A percentile compares a stretch with the other conserved stretches of the same genome.
Conservation (phyloP, 441 rosid species). For the Euphorbia schlechtendalii region DNA sequence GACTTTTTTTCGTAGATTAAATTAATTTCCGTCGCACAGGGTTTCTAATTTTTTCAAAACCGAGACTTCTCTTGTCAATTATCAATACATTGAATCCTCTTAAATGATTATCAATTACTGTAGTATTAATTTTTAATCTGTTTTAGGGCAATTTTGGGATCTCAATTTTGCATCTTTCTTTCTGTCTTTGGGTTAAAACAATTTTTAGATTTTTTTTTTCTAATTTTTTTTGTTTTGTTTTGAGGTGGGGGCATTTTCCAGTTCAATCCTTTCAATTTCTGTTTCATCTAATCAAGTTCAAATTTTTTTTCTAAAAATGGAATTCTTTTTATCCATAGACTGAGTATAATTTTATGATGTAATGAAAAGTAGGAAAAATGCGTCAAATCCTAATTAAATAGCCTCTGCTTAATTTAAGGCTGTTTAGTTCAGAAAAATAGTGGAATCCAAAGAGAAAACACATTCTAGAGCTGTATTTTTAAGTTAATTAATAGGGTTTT, state of each 20-base stretch:
- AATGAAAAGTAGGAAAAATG: not conserved
- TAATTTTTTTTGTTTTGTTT: not conserved
- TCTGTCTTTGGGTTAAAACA: no score
- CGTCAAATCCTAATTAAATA: not conserved
- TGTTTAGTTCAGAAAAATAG: not conserved
- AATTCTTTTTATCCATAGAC: not conserved
- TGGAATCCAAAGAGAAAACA: not conserved
- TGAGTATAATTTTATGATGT: not conserved
- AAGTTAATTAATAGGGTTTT: not conserved
- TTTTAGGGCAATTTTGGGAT: no score
- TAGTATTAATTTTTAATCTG: no score
- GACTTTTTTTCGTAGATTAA: no score
- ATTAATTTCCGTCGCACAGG: no score
- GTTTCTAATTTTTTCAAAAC: no score
- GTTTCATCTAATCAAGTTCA: not conserved
- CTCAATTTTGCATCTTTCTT: no score
- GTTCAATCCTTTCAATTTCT: not conserved
- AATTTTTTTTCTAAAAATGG: not conserved
- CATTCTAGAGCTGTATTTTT: not conserved
- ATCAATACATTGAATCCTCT: no score
- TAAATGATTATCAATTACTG: no score
- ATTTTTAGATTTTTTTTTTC: not conserved
- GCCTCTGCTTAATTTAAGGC: not conserved
- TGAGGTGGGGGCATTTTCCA: not conserved
- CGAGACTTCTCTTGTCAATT: no score